phyloP scores from a whole-genome alignment of 306 rosid species.

The Trifolium subterraneum region DNA sequence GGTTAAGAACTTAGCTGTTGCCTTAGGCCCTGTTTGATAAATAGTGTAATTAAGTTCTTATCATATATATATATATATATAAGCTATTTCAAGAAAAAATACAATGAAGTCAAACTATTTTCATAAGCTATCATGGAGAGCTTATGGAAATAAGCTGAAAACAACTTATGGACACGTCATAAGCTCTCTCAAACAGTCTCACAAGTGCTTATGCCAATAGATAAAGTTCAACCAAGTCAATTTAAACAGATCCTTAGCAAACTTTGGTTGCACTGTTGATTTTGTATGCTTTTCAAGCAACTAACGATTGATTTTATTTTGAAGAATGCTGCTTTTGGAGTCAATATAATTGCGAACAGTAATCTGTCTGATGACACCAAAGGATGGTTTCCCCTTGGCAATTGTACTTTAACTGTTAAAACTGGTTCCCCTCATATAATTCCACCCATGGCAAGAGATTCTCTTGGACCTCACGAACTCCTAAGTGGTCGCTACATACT shows the following conservation, averaged over 20 bases:
- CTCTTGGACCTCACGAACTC: conserved; percentile 80
- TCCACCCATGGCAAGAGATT: conserved; percentile 96
- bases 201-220: neutral
- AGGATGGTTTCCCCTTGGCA: conserved; percentile 97
- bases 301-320: conserved; percentile 40
- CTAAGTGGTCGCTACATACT: conserved; percentile 78
- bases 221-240: neutral
- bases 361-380: conserved; percentile 72
- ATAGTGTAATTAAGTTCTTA: neutral
- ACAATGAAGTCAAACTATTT: neutral
- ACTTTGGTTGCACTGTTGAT: conserved; percentile 22
- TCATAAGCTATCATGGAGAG: neutral
- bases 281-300: conserved; percentile 7
- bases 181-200: neutral
- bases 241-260: neutral
- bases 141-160: neutral
- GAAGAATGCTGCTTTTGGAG: conserved; percentile 75
- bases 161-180: neutral
- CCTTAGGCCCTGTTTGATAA: neutral
- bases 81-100: neutral
- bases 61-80: neutral
- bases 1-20: conserved; percentile 2
- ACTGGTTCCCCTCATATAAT: conserved; percentile 87
- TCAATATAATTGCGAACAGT: conserved; percentile 82
- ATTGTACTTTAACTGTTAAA: conserved; percentile 73